Evolutionary conservation across 169 alveolate species (phyloP), one percentile per base, ranked within the genome.

Genomic region (Plasmodium vinckei): DNA sequence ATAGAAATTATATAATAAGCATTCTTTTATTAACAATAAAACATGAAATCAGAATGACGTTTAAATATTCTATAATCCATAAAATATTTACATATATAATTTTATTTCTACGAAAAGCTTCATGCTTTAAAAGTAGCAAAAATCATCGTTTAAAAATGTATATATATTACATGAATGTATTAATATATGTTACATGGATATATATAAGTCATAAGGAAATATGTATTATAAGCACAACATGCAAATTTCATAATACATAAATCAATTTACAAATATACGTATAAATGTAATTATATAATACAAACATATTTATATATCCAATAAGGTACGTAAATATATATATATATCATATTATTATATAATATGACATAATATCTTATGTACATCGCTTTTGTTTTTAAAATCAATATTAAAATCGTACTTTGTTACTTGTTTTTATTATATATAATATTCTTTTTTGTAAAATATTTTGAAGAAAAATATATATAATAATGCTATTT

Each of bases 391-490:
- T 51, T 51, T 51, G 7, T 51, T 51, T 51, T 51, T 51, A 51
- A 51, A 51, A 51, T 51, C 59, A 51, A 51, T 51, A 51, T 51
- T 51, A 51, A 33, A 33, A 51, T 51, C 59, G 59, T 51, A 51
- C 12, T 15, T 12, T 13, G n/a, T 51, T 47, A 9, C 13, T 9
- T 51, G n/a, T 51, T 15, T 51, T 51, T 51, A 51, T 13, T 51
- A 13, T 12, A 15, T 15, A 12, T 51, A 4, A 51, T 51, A 51
- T 51, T 51, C 5, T 51, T 13, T 15, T 15, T 13, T 51, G 59
- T 6, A 15, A 51, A 33, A 33, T 33, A 33, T 33, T 33, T 33
- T 33, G 42, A 33, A 33, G 42, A 33, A 33, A 33, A 33, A 33
- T 33, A 51, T 51, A 15, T 15, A 15, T 51, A 51, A 51, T 33